Evolutionary conservation across 2,329 filamentous ascomycete species (phyloP).

Genomic region (Apiospora pterosperma): DNA sequence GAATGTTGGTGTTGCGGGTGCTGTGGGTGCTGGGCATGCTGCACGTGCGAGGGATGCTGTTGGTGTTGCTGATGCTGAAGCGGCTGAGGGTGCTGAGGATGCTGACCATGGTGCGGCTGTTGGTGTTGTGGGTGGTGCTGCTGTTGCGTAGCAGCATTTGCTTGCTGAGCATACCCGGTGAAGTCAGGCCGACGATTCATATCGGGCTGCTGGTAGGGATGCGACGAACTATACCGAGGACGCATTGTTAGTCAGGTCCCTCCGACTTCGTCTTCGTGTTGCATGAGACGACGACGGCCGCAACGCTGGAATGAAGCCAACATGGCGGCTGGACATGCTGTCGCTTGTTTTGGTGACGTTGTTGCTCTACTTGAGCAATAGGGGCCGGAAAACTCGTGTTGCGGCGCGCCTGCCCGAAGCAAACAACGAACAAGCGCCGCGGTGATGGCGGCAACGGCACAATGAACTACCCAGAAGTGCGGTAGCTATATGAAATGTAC

Average conservation of each 20-base stretch:
- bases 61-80: conserved; percentile 35
- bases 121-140: conserved; percentile 15
- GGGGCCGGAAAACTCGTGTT: not conserved
- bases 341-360: not conserved
- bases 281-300: conserved; percentile 14
- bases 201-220: conserved; percentile 44
- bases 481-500: conserved; percentile 3
- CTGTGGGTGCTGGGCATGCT: conserved; percentile 25
- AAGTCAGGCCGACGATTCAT: conserved; percentile 47
- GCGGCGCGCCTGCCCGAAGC: not conserved
- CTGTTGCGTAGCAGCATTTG: conserved; percentile 2
- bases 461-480: not conserved
- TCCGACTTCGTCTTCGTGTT: conserved; percentile 9
- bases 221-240: conserved; percentile 37
- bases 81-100: conserved; percentile 22
- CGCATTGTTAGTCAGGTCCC: conserved; percentile 28
- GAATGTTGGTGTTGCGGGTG: conserved; percentile 22
- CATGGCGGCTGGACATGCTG: conserved; percentile 17
- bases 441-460: not conserved
- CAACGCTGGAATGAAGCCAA: conserved; percentile 16
- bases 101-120: conserved; percentile 30
- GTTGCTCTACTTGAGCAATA: conserved; percentile 3
- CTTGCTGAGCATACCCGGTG: conserved; percentile 22
- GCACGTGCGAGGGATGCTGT: conserved; percentile 23
- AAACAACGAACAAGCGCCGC: conserved; percentile 1